Conservation (phyloP, 768 basidiomycete species). For the Suillus clintonianus region DNA sequence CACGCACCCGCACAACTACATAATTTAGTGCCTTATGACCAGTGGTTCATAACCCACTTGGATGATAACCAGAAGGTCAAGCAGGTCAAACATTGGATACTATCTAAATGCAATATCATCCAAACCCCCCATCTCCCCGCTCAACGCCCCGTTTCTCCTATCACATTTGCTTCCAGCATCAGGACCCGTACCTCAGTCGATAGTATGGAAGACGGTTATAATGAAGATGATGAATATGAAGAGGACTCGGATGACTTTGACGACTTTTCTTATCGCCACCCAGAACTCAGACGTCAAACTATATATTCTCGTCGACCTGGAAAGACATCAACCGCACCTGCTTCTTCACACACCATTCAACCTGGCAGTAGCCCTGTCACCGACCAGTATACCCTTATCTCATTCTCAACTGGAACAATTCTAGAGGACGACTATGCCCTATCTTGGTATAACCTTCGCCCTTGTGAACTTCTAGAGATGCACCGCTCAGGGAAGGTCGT, state of each 20-base stretch:
- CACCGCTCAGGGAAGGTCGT: slow-evolving; percentile 48
- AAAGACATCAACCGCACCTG: slow-evolving; percentile 9
- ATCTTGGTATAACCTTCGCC: slow-evolving; percentile 59
- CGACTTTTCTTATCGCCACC: slow-evolving; percentile 14
- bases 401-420: slow-evolving; percentile 69
- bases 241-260: slow-evolving; percentile 26
- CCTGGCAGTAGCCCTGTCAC: slow-evolving; percentile 21
- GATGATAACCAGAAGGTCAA: slow-evolving; percentile 60
- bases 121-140: slow-evolving; percentile 28
- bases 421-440: slow-evolving; percentile 65
- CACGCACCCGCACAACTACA: background rate
- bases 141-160: slow-evolving; percentile 60
- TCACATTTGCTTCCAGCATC: slow-evolving; percentile 55
- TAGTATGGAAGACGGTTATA: slow-evolving; percentile 26
- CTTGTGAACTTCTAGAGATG: slow-evolving; percentile 71
- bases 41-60: slow-evolving; percentile 76
- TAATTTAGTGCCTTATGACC: slow-evolving; percentile 65
- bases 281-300: background rate
- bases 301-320: slow-evolving; percentile 12
- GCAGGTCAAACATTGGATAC: slow-evolving; percentile 63
- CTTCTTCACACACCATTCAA: slow-evolving; percentile 5
- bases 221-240: slow-evolving; percentile 34
- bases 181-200: slow-evolving; percentile 21
- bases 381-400: slow-evolving; percentile 52
- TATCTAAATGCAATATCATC: slow-evolving; percentile 54